Base-by-base conservation (phyloP, 495 filamentous ascomycete genomes). In the Aspergillus wentii region DNA sequence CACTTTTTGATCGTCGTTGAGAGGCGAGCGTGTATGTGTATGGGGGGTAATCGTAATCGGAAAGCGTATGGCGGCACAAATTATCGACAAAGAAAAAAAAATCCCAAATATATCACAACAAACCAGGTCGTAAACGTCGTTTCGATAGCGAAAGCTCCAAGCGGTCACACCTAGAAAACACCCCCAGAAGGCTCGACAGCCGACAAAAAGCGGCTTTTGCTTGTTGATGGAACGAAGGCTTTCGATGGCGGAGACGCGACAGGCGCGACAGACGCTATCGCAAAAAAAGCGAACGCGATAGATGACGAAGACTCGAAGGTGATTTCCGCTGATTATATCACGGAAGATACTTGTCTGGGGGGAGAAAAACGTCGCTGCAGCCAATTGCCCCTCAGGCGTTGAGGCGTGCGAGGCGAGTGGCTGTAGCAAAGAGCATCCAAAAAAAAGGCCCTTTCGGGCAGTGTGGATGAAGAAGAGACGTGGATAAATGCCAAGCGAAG, bases 221-320 rank as follows among this genome's bases (percentile, higher is more conserved):
- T 18, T 33, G 19, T 35, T 15, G 33, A 28, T 15, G 21, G 29
- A 43, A 30, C 28, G 41, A 30, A 16, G 43, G 30, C 17, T 30
- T 35, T 44, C 20, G 36, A 35, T 41, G 28, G 39, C 42, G 35
- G 38, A 34, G 42, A 47, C 49, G 49, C 49, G 44, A 46, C 49
- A 33, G 41, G 40, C 49, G 41, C 41, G 31, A 30, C 39, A 35
- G 35, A 26, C 37, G 30, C 21, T 46, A 16, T 15, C 39, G n/a
- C n/a, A 22, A 32, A 16, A 22, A 40, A 17, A 32, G 16, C 22
- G 17, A 35, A 33, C 40, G 21, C 32, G 36, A 37, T n/a, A 35
- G 38, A 31, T 35, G 33, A 3, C 30, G 16, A 11, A 25, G 25
- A 25, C 5, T 5, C 22, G 22, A 25, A n/a, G n/a, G n/a, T n/a